Base-by-base conservation (phyloP, 2,329 filamentous ascomycete genomes). In the Aureobasidium lini region DNA sequence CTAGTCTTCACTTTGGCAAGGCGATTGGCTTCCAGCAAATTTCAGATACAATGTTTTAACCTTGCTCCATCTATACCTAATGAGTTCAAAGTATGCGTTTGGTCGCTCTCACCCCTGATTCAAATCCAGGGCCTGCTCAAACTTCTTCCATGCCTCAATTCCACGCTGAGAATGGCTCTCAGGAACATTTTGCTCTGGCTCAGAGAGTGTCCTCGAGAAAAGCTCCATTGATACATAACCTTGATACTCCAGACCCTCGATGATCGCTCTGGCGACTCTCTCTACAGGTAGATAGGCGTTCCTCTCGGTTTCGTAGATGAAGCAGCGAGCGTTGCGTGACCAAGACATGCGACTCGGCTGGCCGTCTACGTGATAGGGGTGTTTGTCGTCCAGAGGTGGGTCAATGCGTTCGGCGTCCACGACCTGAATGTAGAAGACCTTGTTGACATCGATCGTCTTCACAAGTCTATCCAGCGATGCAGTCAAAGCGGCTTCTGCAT, bases 351-450 rank as follows among this genome's bases (percentile, higher is more conserved):
- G 73, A 3, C 79, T 66, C n/a, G 78, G 79, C 70, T 86, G 84
- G 3, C 75, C 77, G 0, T 76, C 68, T 7, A 79, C 73, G 71
- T 85, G 79, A 65, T 81, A 86, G 4, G 74, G 68, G 66, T 88
- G 84, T 1, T 75, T 77, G 10, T 75, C 67, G 2, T 77, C 66
- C 6, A 90, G 70, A 0, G 87, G 86, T 6, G 72, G 65, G 10
- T 73, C 66, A 3, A 91, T 76, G 4, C 80, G 76, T 69, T 90
- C 86, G 1, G 84, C 89, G 66, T 93, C 88, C 5, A 88, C 88
- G 7, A 92, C 79, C 68, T 93, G 89, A 1, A 93, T 77, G 66
- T 88, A 89, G 66, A 90, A 89, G 0, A 93, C 77, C 69, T 87
- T 89, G 43, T 74, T 70, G 1, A 82, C 76, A 62, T 89, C 82